Conservation (phyloP, 805 yeast genomes). For the Saccharomycopsis amapae region DNA sequence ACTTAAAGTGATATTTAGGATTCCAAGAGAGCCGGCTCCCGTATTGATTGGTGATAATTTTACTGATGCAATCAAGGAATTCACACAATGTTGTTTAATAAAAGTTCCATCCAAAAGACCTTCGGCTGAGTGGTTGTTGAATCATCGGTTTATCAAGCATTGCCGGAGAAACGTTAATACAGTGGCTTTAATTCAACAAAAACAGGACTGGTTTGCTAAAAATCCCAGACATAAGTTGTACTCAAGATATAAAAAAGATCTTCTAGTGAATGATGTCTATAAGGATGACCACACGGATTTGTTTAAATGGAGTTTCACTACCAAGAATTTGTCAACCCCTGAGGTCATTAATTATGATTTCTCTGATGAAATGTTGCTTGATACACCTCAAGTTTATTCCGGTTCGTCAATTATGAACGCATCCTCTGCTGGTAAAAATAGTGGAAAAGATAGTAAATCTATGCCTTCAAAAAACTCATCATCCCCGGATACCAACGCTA, state of each 20-base stretch:
- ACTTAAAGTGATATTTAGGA: conserved; percentile 63
- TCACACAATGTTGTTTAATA: conserved; percentile 57
- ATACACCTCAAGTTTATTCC: neutral
- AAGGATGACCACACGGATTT: neutral
- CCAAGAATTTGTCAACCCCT: neutral
- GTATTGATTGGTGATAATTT: conserved; percentile 36
- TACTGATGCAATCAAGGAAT: conserved; percentile 36
- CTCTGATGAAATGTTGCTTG: conserved; percentile 8
- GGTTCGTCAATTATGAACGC: neutral
- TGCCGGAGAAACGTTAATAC: conserved; percentile 29
- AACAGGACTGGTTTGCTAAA: conserved; percentile 28
- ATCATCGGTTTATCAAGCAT: conserved; percentile 43
- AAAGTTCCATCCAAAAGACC: conserved; percentile 66
- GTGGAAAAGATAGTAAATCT: too few species aligned
- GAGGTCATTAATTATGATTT: conserved; percentile 4
- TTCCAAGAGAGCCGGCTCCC: conserved; percentile 65
- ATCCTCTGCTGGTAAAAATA: neutral
- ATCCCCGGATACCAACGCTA: conserved; percentile 14
- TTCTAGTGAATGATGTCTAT: neutral
- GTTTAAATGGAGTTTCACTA: conserved; percentile 14
- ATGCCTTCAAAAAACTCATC: neutral
- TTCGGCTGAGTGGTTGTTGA: conserved; percentile 47
- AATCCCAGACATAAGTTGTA: neutral
- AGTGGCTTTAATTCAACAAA: conserved; percentile 33
- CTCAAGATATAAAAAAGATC: neutral